Base-by-base conservation (phyloP, 2,329 filamentous ascomycete species). In the Scopulariopsis brevicaulis region DNA sequence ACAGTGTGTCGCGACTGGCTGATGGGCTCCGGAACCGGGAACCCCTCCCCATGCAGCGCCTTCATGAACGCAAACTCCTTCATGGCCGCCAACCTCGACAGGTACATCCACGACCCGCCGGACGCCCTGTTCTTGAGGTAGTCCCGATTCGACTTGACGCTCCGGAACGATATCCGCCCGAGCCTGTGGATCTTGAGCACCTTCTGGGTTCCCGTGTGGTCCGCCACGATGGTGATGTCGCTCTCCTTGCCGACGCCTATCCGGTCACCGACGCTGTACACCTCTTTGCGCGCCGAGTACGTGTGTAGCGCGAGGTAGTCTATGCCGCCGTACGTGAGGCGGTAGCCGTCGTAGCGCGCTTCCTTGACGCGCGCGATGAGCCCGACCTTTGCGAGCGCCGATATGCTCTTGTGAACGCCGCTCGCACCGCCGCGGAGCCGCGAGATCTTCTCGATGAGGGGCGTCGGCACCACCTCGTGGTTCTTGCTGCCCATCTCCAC, bases 201-300 rank as follows among this genome's bases (percentile, higher is more conserved):
- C 61, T 82, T 79, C 69, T 96, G 91, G 22, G 77, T 76, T 59
- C 90, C 91, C 6, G 79, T 80, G 56, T 90, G 80, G 66, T 91
- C 85, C 58, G 94, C 93, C 54, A 96, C 92, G 59, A 97, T 86
- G 71, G 95, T 89, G 68, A 99, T 97, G 68, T 99, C 94, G 64
- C 90, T 96, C 74, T 99, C 94, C 71, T 99, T 99, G 57, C 94
- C 94, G 3, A 97, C 92, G 54, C 95, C 94, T 63, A 99, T 90
- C 67, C 95, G 89, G 71, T 88, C 94, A 57, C 94, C 94, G 4
- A 97, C 90, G 64, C 89, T 95, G 80, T 96, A 97, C 48, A 97
- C 82, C 58, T 81, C 82, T 64, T 87, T 86, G 63, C 84, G 80
- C 65, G 89, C 87, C 59, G 92, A 86, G 70, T 97, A 87, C 0